Base-by-base conservation (phyloP, 1,284 basidiomycete species). In the Ganoderma sinense region DNA sequence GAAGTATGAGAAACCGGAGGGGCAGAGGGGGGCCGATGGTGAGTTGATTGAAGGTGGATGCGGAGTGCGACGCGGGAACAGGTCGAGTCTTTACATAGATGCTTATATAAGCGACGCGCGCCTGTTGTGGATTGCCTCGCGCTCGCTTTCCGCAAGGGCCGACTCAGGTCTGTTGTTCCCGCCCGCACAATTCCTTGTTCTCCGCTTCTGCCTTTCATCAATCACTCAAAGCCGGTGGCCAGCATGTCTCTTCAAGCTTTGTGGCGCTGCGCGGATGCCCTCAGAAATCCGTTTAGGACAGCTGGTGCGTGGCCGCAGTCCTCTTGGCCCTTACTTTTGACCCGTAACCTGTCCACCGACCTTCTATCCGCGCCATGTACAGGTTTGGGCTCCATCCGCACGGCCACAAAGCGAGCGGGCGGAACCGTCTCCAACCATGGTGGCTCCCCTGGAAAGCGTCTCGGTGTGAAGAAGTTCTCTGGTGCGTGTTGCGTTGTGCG, bases 381-480 rank as follows among this genome's bases (percentile, higher is more conserved):
- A 82, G 80, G 78, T 48, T 66, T 84, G 79, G 90, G 92, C 43
- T 89, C 96, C 68, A 85, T 97, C 67, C 91, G 97, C 80, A 97
- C 94, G 29, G 95, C 97, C 58, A 98, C 97, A 66, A 98, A 98
- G 83, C 91, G 95, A 65, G 96, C 96, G 66, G 97, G 97, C 78
- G 97, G 97, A 65, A 94, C 93, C 33, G 93, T 96, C 5, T 91
- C 92, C 80, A 98, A 98, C 80, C 92, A 96, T 75, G 91, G 97
- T 73, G 94, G 94, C 71, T 96, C 95, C 2, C 92, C 95, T 41
- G 97, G 97, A 75, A 93, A 95, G 82, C 91, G 97, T 48, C 82
- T 98, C 60, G 97, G 97, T 76, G 85, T 98, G 56, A 98, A 98
- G 85, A 96, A 95, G 82, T 98, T 95, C 81, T 96, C 95, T 74